Percentiles rank a stretch among this genome's conserved stretches.
These are phyloP conservation scores for Solanum pennellii DNA, from an alignment of 257 asterid genomes.

Conservation along the genomic window DNA sequence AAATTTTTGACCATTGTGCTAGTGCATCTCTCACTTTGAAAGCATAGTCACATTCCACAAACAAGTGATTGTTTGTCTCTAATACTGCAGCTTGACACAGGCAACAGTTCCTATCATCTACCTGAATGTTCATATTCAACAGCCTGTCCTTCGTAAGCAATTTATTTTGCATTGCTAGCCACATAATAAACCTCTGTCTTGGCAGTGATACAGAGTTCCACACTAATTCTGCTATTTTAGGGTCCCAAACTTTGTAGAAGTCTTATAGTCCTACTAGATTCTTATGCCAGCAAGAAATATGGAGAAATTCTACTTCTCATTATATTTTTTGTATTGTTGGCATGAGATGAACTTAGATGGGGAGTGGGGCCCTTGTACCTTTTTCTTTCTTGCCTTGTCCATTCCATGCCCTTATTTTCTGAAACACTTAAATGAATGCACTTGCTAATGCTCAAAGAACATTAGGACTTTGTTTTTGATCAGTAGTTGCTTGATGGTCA, in stretches of 20 bases:
- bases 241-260: background rate
- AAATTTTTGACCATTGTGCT: too few relatives aligned
- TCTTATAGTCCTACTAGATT: background rate
- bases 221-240: background rate
- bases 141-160: too few relatives aligned
- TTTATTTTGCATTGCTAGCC: too few relatives aligned
- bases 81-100: too few relatives aligned
- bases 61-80: too few relatives aligned
- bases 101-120: too few relatives aligned
- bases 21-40: too few relatives aligned
- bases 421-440: background rate
- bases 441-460: background rate
- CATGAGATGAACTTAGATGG: background rate
- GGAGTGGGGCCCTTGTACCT: background rate
- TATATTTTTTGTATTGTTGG: background rate
- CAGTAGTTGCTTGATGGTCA: background rate
- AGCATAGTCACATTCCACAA: too few relatives aligned
- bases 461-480: background rate
- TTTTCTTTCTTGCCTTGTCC: background rate
- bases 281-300: background rate
- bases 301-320: background rate
- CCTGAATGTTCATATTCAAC: too few relatives aligned
- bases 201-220: too few relatives aligned
- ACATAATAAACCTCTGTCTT: too few relatives aligned
- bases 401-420: background rate